Conservation (phyloP, 1,284 basidiomycete genomes). For the Puccinia polysora region DNA sequence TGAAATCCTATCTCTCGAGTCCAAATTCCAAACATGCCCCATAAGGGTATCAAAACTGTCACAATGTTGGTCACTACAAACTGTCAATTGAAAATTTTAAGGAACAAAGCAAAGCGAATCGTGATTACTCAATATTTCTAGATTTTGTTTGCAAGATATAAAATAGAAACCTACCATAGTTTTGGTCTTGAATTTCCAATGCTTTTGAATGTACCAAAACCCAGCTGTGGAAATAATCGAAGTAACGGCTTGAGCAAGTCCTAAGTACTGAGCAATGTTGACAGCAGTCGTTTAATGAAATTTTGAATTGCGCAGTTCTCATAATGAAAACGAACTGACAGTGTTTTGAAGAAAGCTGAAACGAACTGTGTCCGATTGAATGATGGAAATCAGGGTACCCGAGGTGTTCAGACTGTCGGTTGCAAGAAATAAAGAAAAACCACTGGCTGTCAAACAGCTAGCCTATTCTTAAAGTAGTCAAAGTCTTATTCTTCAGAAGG, state of each 20-base stretch:
- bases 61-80: constrained; percentile 40
- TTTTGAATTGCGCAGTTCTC: not conserved
- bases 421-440: not conserved
- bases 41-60: constrained; percentile 40
- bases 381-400: constrained; percentile 37
- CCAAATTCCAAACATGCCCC: constrained; percentile 38
- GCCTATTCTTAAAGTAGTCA: not conserved
- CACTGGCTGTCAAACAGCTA: not conserved
- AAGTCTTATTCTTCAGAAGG: not conserved
- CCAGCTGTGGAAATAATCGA: constrained; percentile 41
- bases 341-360: constrained; percentile 41
- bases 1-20: constrained; percentile 30
- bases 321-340: not conserved
- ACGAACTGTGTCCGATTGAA: constrained; percentile 24
- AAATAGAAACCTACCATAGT: constrained; percentile 20
- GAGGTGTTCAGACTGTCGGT: constrained; percentile 35
- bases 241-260: constrained; percentile 42
- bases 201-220: constrained; percentile 40
- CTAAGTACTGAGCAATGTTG: constrained; percentile 17
- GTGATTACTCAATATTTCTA: not conserved
- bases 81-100: not conserved
- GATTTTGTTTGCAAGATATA: not conserved
- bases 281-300: not conserved
- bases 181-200: constrained; percentile 38
- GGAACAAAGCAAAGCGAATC: not conserved